phyloP scores from a whole-genome alignment of 208 protist genomes.

The Acanthamoeba triangularis region DNA sequence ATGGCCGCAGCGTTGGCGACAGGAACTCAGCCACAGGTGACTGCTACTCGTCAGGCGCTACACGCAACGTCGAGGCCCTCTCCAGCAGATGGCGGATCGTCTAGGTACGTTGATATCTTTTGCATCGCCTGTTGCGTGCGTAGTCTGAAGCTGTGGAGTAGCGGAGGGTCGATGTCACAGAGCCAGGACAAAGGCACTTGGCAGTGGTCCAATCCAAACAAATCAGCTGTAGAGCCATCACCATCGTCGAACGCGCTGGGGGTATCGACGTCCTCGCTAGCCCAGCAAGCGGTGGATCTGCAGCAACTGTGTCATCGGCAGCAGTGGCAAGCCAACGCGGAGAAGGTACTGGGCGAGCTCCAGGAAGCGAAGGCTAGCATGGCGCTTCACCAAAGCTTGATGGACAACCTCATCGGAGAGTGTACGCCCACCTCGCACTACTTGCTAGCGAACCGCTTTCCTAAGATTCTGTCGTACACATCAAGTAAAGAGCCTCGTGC shows the following conservation, averaged over 20 bases:
- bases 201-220: background rate
- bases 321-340: slow-evolving; percentile 13
- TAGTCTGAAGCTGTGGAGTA: too few species aligned
- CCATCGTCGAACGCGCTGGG: too few species aligned
- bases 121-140: background rate
- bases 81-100: background rate
- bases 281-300: background rate
- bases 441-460: background rate
- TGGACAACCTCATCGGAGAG: background rate
- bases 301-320: background rate
- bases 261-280: background rate
- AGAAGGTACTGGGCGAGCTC: background rate
- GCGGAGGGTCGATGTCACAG: background rate
- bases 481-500: background rate
- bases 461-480: background rate
- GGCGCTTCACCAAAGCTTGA: background rate
- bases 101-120: background rate
- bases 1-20: background rate
- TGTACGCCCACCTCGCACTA: background rate
- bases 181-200: background rate
- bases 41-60: background rate
- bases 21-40: background rate
- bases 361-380: background rate
- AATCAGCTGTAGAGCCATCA: too few species aligned
- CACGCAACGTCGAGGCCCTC: too few species aligned